A percentile compares a stretch with the other conserved stretches of the same genome.
Conservation (phyloP, 306 rosid genomes). For the Medicago lupulina region DNA sequence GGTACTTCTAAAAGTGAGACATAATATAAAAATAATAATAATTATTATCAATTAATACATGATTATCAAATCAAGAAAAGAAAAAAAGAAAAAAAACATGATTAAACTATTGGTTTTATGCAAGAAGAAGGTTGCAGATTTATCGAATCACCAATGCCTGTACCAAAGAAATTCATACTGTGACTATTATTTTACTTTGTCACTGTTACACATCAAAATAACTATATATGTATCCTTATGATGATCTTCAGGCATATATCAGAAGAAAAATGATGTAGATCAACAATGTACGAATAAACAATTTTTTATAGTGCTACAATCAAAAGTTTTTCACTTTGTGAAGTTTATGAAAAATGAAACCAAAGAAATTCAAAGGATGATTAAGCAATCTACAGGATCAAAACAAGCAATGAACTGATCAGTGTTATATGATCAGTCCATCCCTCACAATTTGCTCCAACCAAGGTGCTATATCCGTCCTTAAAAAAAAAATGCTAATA, state of each 20-base stretch:
- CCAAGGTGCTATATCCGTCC: conserved; percentile 73
- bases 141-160: conserved; percentile 34
- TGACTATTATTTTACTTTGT: conserved; percentile 15
- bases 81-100: too few relatives aligned
- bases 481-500: too few relatives aligned
- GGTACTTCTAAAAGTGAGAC: not conserved
- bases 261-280: not conserved
- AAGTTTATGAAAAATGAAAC: conserved; percentile 43
- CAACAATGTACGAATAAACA: conserved; percentile 40
- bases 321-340: conserved; percentile 53
- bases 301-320: conserved; percentile 42
- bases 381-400: conserved; percentile 40
- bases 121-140: conserved; percentile 15
- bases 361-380: conserved; percentile 39
- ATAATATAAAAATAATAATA: not conserved
- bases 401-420: too few relatives aligned
- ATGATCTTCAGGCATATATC: too few relatives aligned
- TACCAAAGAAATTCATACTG: conserved; percentile 13
- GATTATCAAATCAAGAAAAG: too few relatives aligned
- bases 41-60: not conserved
- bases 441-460: conserved; percentile 86
- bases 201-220: conserved; percentile 21
- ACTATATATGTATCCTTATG: not conserved
- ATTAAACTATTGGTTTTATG: too few relatives aligned
- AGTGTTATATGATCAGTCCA: too few relatives aligned